These are phyloP conservation scores for Silene latifolia DNA, from an alignment of 148 eudicot species.

Conservation along the genomic window DNA sequence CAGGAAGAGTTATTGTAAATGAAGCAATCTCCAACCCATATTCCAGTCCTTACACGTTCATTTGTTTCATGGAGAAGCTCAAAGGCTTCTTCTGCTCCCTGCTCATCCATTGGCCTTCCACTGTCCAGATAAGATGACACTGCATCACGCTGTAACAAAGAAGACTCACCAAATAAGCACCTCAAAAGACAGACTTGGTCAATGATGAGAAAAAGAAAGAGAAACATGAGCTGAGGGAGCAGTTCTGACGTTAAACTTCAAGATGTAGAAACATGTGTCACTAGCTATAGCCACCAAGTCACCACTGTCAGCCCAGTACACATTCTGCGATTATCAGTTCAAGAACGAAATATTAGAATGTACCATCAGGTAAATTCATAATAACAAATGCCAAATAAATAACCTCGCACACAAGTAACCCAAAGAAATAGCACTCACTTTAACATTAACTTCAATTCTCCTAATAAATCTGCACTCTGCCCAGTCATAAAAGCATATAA, in stretches of 20 bases:
- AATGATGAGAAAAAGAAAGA: constrained; percentile 5
- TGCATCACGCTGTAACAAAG: constrained; percentile 71
- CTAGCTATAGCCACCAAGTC: constrained; percentile 96
- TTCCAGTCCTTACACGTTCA: constrained; percentile 91
- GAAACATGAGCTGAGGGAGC: neutral
- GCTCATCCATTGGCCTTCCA: constrained; percentile 82
- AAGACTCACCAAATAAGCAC: constrained; percentile 11
- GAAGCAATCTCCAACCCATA: constrained; percentile 99
- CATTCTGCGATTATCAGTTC: constrained; percentile 49
- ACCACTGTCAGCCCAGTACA: constrained; percentile 99
- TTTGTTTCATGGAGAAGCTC: constrained; percentile 91
- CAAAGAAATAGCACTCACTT: constrained; percentile 46
- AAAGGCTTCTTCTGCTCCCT: constrained; percentile 93
- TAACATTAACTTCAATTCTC: constrained; percentile 90
- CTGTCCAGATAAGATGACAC: constrained; percentile 85
- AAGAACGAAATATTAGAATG: constrained; percentile 12
- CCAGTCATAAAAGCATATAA: constrained; percentile 98
- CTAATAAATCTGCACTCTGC: constrained; percentile 89
- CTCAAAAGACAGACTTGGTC: neutral
- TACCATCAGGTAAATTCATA: neutral
- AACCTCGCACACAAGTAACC: neutral
- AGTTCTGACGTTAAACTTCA: constrained; percentile 80
- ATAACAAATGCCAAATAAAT: neutral
- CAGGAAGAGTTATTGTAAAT: constrained; percentile 91
- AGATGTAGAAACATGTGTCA: constrained; percentile 91